Conservation (phyloP, 2,329 filamentous ascomycete genomes). For the Cryphonectria japonica region DNA sequence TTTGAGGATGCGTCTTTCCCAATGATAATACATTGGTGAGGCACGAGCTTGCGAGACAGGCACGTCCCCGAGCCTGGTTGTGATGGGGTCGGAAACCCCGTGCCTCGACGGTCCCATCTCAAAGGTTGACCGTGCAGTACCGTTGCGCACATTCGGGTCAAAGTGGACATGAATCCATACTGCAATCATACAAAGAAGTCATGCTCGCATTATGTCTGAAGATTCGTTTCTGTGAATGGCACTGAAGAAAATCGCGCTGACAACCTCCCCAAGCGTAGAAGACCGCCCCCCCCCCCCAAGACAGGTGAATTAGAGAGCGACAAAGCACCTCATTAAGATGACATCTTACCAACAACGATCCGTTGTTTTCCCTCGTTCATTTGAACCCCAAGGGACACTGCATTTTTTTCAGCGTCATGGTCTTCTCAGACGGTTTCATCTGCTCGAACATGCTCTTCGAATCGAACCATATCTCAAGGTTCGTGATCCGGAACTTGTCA, state of each 20-base stretch:
- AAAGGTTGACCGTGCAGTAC: not conserved
- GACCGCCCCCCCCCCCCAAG: not conserved
- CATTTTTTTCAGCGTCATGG: slow-evolving; percentile 25
- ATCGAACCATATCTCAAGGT: slow-evolving; percentile 29
- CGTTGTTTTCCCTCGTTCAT: not conserved
- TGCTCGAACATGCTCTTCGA: slow-evolving; percentile 29
- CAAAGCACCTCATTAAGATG: slow-evolving; percentile 1
- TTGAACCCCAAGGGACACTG: slow-evolving; percentile 28
- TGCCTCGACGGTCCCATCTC: not conserved
- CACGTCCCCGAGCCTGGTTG: not conserved
- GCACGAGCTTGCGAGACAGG: not conserved
- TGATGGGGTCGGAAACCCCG: not conserved
- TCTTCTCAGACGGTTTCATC: slow-evolving; percentile 26
- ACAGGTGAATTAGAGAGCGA: not conserved
- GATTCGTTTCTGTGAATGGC: not conserved
- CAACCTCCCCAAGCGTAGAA: not conserved
- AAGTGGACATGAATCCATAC: not conserved
- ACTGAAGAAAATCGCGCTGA: slow-evolving; percentile 1
- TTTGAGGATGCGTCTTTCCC: not conserved
- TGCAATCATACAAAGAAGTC: not conserved
- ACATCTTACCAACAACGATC: not conserved
- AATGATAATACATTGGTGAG: not conserved
- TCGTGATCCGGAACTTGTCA: slow-evolving; percentile 56
- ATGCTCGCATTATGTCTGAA: not conserved
- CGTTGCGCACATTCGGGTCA: not conserved